These are phyloP conservation scores for Penicillium sp. DNA, from an alignment of 2,329 filamentous ascomycete species.

Conservation along the genomic window DNA sequence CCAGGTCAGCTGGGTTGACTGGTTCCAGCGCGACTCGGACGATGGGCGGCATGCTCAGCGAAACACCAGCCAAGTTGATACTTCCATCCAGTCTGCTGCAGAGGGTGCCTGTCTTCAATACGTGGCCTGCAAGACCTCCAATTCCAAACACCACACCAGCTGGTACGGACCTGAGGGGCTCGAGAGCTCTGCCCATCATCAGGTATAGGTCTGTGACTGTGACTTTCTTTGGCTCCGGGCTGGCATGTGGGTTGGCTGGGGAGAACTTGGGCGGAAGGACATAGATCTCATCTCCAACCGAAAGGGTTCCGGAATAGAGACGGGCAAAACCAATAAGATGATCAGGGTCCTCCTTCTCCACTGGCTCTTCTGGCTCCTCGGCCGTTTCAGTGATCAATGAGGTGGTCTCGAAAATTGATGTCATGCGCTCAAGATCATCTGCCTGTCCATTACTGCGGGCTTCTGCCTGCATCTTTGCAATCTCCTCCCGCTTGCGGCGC, in stretches of 20 bases:
- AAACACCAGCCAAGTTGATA: conserved; percentile 85
- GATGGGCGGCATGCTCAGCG: conserved; percentile 78
- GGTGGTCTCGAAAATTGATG: conserved; percentile 59
- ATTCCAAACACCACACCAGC: conserved; percentile 96
- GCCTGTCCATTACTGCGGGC: conserved; percentile 38
- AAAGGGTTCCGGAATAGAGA: conserved; percentile 85
- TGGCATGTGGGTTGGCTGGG: conserved; percentile 68
- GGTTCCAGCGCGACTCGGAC: conserved; percentile 96
- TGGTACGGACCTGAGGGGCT: conserved; percentile 77
- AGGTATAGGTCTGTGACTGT: conserved; percentile 87
- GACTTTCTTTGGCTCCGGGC: conserved; percentile 74
- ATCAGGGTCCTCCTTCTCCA: conserved; percentile 69
- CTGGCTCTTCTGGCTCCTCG: conserved; percentile 48
- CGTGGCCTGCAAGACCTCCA: conserved; percentile 82
- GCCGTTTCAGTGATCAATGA: conserved; percentile 53
- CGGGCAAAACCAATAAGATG: conserved; percentile 92
- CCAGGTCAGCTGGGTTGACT: conserved; percentile 80
- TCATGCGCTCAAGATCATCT: conserved; percentile 55
- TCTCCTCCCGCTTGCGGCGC: conserved; percentile 82
- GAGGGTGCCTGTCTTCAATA: conserved; percentile 93
- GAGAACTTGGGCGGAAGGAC: conserved; percentile 92
- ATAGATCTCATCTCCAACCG: conserved; percentile 85
- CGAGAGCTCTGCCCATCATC: conserved; percentile 88
- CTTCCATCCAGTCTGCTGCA: conserved; percentile 83
- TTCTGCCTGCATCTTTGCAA: conserved; percentile 72